Conservation (phyloP, 2,329 filamentous ascomycete species). For the Cladosporium sp. region DNA sequence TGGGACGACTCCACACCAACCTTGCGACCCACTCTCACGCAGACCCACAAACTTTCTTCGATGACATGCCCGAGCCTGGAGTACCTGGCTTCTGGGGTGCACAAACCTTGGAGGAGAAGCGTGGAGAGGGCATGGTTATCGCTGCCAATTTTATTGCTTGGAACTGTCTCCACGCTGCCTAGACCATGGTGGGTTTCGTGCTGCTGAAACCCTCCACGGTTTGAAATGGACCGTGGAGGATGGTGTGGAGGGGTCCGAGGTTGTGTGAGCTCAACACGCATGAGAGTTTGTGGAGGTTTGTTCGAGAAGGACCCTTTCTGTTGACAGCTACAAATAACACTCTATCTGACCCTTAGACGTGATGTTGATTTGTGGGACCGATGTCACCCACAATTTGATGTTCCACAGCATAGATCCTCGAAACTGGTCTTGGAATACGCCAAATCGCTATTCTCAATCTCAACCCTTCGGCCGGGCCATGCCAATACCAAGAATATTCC, state of each 20-base stretch:
- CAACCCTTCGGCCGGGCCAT: too few relatives aligned
- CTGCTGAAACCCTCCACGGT: neutral
- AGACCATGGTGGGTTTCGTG: neutral
- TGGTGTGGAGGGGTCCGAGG: neutral
- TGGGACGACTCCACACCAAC: neutral
- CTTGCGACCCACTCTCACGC: neutral
- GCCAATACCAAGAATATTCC: neutral
- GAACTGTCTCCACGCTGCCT: neutral
- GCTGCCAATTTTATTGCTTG: conserved; percentile 2
- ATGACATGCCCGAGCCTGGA: neutral
- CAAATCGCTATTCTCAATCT: too few relatives aligned
- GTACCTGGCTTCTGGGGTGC: neutral
- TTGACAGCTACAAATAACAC: too few relatives aligned
- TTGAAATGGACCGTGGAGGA: neutral
- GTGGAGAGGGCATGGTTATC: neutral
- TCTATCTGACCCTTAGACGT: too few relatives aligned
- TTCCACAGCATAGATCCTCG: too few relatives aligned
- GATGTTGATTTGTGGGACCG: too few relatives aligned
- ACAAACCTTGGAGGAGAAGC: neutral
- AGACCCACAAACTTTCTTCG: conserved; percentile 5
- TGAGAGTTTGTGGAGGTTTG: neutral
- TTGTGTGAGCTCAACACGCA: too few relatives aligned
- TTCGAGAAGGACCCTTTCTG: neutral
- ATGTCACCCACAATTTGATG: too few relatives aligned
- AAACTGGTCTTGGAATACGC: too few relatives aligned